A percentile compares a stretch with the other conserved stretches of the same genome.
phyloP scores from a whole-genome alignment of 352 stramenopile genomes.

The Globisporangium middletonii region DNA sequence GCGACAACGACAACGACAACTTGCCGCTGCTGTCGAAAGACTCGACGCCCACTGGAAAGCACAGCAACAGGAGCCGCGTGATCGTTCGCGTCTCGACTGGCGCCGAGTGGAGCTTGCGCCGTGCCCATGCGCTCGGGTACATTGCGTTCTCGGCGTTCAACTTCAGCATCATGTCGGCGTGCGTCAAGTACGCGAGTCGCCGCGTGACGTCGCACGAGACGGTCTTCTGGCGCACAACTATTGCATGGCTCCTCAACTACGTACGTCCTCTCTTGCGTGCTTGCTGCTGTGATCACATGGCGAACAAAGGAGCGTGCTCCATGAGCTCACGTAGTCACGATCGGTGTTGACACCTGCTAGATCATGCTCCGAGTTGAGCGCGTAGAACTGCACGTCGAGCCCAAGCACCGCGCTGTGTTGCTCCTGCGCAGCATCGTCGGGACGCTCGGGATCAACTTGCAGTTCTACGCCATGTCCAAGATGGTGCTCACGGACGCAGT shows the following conservation, averaged over 20 bases:
- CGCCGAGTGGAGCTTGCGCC: slow-evolving; percentile 7
- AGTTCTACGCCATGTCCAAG: slow-evolving; percentile 59
- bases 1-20: no score
- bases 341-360: slow-evolving; percentile 9
- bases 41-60: no score
- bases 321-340: background rate
- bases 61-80: no score
- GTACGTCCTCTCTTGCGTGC: slow-evolving; percentile 15
- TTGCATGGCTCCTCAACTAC: slow-evolving; percentile 47
- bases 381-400: slow-evolving; percentile 27
- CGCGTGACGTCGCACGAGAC: slow-evolving; percentile 48
- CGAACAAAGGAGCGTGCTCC: no score
- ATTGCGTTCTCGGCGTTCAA: slow-evolving; percentile 49
- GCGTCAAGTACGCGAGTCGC: slow-evolving; percentile 54
- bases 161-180: slow-evolving; percentile 61
- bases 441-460: slow-evolving; percentile 39
- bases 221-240: slow-evolving; percentile 50
- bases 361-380: slow-evolving; percentile 27
- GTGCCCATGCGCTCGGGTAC: slow-evolving; percentile 29
- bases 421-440: slow-evolving; percentile 48
- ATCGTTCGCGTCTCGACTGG: no score
- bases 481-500: slow-evolving; percentile 73
- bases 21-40: no score
- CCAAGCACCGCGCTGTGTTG: slow-evolving; percentile 27
- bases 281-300: no score